Percentiles rank a stretch among this genome's conserved stretches.
Evolutionary conservation across 306 rosid genomes (phyloP).

Genomic region (Inga leiocalycina): DNA sequence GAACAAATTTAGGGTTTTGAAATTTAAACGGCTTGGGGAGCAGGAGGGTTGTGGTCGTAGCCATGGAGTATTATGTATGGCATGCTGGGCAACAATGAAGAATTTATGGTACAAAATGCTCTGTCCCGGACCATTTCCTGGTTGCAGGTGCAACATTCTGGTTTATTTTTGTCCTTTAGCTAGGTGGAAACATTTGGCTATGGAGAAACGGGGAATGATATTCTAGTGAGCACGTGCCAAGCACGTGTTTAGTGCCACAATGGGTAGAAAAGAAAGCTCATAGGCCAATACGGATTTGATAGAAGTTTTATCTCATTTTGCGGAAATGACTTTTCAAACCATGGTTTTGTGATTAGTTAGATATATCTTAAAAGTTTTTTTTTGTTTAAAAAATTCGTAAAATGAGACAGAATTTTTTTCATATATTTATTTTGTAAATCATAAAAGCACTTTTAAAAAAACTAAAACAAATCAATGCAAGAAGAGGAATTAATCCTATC

Average conservation of each 20-base stretch:
- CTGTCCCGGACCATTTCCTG: conserved; percentile 17
- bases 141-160: neutral
- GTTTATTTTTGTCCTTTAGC: neutral
- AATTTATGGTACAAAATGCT: neutral
- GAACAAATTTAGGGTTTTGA: conserved; percentile 28
- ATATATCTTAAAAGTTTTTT: no score
- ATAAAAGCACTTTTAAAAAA: no score
- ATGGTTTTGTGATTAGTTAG: no score
- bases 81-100: neutral
- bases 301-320: no score
- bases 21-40: conserved; percentile 34
- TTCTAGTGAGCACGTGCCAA: neutral
- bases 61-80: conserved; percentile 40
- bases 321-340: no score
- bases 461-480: no score
- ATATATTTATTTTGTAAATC: no score
- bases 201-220: neutral
- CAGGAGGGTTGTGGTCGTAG: conserved; percentile 33
- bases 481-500: no score
- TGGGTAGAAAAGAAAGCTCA: neutral
- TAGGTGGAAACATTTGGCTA: neutral
- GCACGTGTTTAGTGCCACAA: neutral
- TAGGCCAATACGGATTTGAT: no score
- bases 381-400: no score
- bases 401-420: no score